phyloP scores from a whole-genome alignment of 2,329 filamentous ascomycete genomes.

The Xylariaceae sp. region DNA sequence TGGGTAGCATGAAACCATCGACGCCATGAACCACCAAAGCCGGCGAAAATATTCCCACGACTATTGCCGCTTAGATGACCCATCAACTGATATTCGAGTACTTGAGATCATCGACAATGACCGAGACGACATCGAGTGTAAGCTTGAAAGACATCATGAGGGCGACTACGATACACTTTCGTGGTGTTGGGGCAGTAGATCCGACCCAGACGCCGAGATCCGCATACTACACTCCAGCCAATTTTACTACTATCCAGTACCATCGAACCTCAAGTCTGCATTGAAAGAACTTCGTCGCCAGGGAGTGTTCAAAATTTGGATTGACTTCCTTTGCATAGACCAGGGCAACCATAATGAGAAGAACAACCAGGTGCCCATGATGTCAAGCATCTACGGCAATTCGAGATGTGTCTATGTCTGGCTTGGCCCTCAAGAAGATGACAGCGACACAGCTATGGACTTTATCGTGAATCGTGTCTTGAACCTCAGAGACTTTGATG shows the following conservation, averaged over 20 bases:
- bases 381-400: constrained; percentile 44
- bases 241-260: constrained; percentile 2
- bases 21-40: neutral
- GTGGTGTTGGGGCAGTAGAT: constrained; percentile 9
- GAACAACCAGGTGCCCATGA: constrained; percentile 45
- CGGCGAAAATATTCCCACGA: neutral
- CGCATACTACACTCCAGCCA: constrained; percentile 12
- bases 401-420: constrained; percentile 43
- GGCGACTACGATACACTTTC: constrained; percentile 5
- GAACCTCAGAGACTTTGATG: constrained; percentile 43
- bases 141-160: neutral
- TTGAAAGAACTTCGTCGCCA: constrained; percentile 14
- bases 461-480: constrained; percentile 44
- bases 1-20: too few species aligned
- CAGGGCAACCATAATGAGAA: constrained; percentile 40
- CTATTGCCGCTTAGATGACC: neutral
- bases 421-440: constrained; percentile 41
- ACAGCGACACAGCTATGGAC: constrained; percentile 39
- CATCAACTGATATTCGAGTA: neutral
- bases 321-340: constrained; percentile 46
- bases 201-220: neutral
- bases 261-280: constrained; percentile 7
- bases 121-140: neutral
- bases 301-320: constrained; percentile 40
- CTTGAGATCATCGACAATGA: neutral